These are phyloP conservation scores for Diaporthe aspalathi DNA, from an alignment of 2,329 filamentous ascomycete genomes.

Conservation along the genomic window DNA sequence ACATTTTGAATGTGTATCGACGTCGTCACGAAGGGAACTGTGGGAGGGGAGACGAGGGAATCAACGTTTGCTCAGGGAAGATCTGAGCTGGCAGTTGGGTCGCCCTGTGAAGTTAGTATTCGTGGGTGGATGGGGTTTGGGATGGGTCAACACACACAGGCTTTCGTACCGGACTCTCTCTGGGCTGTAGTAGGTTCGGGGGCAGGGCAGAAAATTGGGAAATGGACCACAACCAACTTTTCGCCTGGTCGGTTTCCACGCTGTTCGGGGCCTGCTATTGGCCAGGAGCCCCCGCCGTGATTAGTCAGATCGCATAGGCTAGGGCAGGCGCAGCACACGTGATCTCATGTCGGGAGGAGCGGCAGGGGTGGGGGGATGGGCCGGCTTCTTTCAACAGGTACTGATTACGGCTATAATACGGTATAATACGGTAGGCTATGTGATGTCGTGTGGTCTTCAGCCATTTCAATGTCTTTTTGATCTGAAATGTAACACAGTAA, in stretches of 20 bases:
- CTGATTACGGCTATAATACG: too few relatives aligned
- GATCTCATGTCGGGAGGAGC: not conserved
- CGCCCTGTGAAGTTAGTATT: slow-evolving; percentile 40
- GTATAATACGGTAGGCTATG: too few relatives aligned
- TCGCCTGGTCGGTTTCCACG: slow-evolving; percentile 11
- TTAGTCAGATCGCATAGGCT: not conserved
- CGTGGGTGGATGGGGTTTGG: slow-evolving; percentile 34
- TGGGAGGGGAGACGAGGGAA: slow-evolving; percentile 42
- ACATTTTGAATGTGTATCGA: slow-evolving; percentile 45
- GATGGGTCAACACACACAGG: slow-evolving; percentile 29
- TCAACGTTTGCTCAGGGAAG: slow-evolving; percentile 43
- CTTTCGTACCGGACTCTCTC: slow-evolving; percentile 23
- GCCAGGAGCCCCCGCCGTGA: not conserved
- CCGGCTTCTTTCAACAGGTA: slow-evolving; percentile 1
- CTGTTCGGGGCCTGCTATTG: not conserved
- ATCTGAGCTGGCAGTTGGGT: slow-evolving; percentile 38
- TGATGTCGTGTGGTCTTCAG: too few relatives aligned
- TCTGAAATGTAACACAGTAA: too few relatives aligned
- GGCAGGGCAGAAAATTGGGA: slow-evolving; percentile 23
- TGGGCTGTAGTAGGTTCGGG: slow-evolving; percentile 8
- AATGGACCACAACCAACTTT: slow-evolving; percentile 31
- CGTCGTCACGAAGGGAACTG: slow-evolving; percentile 42
- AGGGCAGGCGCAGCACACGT: slow-evolving; percentile 26
- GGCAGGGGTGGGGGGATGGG: not conserved
- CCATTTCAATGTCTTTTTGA: too few relatives aligned